Base-by-base conservation (phyloP, 257 asterid species). In the Petunia axillaris region DNA sequence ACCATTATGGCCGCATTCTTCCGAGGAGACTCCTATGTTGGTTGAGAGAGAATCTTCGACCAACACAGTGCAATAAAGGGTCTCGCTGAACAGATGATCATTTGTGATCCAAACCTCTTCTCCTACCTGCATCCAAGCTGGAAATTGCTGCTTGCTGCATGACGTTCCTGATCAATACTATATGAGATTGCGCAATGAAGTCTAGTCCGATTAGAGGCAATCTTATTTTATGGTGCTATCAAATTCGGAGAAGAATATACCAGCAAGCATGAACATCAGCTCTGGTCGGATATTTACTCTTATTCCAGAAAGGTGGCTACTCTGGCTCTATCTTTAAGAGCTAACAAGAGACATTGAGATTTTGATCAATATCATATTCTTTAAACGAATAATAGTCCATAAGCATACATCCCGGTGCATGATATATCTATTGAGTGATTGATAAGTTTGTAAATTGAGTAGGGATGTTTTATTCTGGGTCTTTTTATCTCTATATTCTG, bases 1-100 rank as follows among this genome's bases (percentile, higher is more conserved):
- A 7, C 97, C 98, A 14, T 84, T 89, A 43, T 94, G 98, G 97
- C 88, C 88, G 3, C 80, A 87, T 82, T 81, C 92, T 52, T 54
- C 52, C 5, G 71, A 77, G 41, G 86, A 85, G 78, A 44, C 85
- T 59, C 80, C 92, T 36, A 52, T 83, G 46, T 86, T 91, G 75
- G 84, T 81, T 15, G 91, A 89, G 81, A 68, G 90, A 8, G 81
- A 86, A 64, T 86, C 86, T 76, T 81, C 63, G 4, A 37, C 55
- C 55, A 77, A 78, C 37, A 36, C 63, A 16, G 39, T 75, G 11
- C 75, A 63, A 36, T 54, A 38, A 8, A 36, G 25, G 10, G 59
- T 59, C 77, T 71, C 10, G 55, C 6, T 48, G 60, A 10, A 71
- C 1, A 25, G 11, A 71, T 71, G 43, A 71, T 71, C 15, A 46